These are phyloP conservation scores for Guadua angustifolia DNA, from an alignment of 176 grass and related monocot genomes.

Conservation along the genomic window DNA sequence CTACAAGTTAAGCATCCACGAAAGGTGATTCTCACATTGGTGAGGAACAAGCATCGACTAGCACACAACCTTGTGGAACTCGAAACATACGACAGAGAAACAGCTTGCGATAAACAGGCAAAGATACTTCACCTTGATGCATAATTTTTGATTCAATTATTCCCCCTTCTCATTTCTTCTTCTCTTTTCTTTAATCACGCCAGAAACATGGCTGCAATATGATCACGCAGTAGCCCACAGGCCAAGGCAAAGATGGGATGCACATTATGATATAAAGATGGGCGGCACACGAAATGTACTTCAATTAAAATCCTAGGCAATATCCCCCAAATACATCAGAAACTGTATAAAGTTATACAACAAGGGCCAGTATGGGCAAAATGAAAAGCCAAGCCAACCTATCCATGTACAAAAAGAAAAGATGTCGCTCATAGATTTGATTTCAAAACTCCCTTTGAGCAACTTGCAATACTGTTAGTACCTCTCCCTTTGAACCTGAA, in stretches of 20 bases:
- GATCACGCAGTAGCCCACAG: neutral
- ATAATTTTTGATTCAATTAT: neutral
- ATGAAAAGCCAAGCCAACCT: neutral
- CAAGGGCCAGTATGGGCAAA: constrained; percentile 26
- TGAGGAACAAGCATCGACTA: neutral
- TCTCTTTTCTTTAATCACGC: constrained; percentile 4
- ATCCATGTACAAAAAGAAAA: constrained; percentile 44
- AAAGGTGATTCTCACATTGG: constrained; percentile 18
- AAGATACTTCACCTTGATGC: neutral
- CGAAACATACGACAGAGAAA: constrained; percentile 8
- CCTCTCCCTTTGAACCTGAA: constrained; percentile 65
- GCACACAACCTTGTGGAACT: neutral
- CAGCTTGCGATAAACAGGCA: neutral
- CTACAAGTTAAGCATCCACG: constrained; percentile 37
- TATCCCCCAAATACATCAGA: constrained; percentile 1
- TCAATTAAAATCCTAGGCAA: constrained; percentile 10
- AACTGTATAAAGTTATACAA: constrained; percentile 36
- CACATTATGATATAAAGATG: constrained; percentile 10
- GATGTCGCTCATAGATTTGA: neutral
- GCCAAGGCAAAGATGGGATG: neutral
- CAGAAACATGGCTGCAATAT: neutral
- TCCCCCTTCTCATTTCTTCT: neutral
- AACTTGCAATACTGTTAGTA: constrained; percentile 47
- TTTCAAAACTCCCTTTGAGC: constrained; percentile 34
- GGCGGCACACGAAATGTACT: neutral